phyloP scores from a whole-genome alignment of 139 green algal species.

The Dunaliella primolecta region DNA sequence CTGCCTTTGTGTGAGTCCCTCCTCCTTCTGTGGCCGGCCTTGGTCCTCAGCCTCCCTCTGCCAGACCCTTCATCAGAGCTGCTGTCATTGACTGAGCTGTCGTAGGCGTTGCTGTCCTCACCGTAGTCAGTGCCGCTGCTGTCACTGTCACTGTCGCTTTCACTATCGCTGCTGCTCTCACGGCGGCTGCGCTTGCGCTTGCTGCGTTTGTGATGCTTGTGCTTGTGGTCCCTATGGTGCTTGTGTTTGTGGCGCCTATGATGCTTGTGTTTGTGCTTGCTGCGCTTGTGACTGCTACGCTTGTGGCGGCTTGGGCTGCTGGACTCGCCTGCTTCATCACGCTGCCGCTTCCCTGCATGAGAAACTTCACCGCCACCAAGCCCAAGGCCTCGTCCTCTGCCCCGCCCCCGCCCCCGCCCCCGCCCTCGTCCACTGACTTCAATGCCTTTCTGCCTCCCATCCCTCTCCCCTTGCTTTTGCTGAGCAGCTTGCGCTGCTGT shows the following conservation, averaged over 20 bases:
- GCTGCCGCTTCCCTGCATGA: neutral
- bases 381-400: neutral
- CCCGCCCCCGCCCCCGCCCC: no score
- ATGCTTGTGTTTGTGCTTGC: neutral
- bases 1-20: no score
- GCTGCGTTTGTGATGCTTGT: neutral
- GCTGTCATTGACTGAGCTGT: neutral
- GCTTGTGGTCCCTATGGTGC: neutral
- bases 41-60: no score
- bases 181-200: no score
- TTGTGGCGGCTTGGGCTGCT: neutral
- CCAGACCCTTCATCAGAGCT: no score
- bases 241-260: neutral
- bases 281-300: neutral
- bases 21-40: no score
- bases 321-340: neutral
- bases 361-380: neutral
- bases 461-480: slow-evolving; percentile 1
- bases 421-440: neutral
- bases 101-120: neutral
- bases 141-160: neutral
- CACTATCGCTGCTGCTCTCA: neutral
- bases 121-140: neutral
- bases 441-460: neutral
- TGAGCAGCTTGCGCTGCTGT: slow-evolving; percentile 7